Evolutionary conservation across 768 basidiomycete species (phyloP).

Genomic region (Coprinopsis marcescibilis): DNA sequence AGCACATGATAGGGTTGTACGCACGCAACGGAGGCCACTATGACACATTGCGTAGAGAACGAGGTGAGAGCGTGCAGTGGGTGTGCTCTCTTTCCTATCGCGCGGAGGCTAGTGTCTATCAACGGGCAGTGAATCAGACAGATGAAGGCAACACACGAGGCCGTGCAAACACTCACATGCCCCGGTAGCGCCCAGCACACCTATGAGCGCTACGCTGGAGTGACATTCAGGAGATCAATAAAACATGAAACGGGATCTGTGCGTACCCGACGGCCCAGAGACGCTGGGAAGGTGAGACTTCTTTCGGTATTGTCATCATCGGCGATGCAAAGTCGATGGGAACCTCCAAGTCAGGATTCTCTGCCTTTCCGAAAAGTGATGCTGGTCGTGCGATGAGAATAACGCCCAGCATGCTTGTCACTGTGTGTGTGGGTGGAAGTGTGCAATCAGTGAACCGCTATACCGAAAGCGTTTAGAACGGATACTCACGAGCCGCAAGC

Average conservation of each 20-base stretch:
- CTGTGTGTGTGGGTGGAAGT: constrained; percentile 20
- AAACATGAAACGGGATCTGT: not conserved
- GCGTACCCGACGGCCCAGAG: constrained; percentile 55
- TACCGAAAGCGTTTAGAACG: too few relatives aligned
- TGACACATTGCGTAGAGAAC: constrained; percentile 52
- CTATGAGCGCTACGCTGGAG: constrained; percentile 53
- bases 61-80: constrained; percentile 62
- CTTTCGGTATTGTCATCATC: constrained; percentile 20
- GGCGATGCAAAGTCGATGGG: not conserved
- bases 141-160: not conserved
- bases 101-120: constrained; percentile 36
- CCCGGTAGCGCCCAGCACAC: constrained; percentile 60
- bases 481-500: constrained; percentile 38
- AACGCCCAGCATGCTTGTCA: constrained; percentile 69
- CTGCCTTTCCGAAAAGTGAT: constrained; percentile 54
- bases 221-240: not conserved
- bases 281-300: constrained; percentile 32
- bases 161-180: constrained; percentile 47
- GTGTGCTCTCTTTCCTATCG: constrained; percentile 67
- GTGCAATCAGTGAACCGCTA: not conserved
- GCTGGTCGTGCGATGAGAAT: constrained; percentile 76
- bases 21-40: constrained; percentile 28
- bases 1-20: constrained; percentile 10
- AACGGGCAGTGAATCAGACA: not conserved
- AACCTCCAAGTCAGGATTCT: not conserved